Conservation (phyloP, 106 monocot genomes). For the Dendrobium nobile region DNA sequence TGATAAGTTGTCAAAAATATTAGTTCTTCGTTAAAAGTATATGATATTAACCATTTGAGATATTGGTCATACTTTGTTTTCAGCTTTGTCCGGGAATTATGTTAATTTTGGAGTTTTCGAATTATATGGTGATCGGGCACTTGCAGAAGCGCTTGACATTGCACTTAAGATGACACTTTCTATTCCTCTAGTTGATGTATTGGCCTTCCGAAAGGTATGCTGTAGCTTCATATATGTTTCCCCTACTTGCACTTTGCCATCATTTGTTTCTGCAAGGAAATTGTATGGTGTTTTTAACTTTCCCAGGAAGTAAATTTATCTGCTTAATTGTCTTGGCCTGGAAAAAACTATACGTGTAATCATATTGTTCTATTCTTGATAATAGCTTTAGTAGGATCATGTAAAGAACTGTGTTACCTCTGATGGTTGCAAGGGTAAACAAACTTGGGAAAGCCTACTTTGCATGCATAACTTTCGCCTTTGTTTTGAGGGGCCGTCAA, state of each 20-base stretch:
- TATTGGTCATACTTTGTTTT: background rate
- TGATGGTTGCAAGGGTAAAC: background rate
- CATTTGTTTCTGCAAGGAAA: background rate
- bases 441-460: background rate
- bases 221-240: background rate
- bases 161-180: constrained; percentile 88
- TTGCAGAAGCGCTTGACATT: constrained; percentile 97
- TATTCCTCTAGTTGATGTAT: constrained; percentile 74
- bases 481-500: too few relatives aligned
- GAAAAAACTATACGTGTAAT: background rate
- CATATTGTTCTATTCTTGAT: background rate
- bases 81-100: constrained; percentile 89
- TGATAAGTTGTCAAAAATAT: background rate
- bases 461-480: too few relatives aligned
- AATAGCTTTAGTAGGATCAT: background rate
- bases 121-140: constrained; percentile 93
- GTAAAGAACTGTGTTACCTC: background rate
- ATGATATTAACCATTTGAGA: background rate
- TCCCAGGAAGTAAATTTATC: background rate
- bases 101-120: constrained; percentile 99
- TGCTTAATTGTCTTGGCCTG: background rate
- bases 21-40: background rate
- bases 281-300: background rate
- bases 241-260: background rate
- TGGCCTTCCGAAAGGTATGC: constrained; percentile 83